Percentiles rank a stretch among this genome's conserved stretches.
These are phyloP conservation scores for Sporothrix euskadiensis DNA, from an alignment of 2,329 filamentous ascomycete species.

Conservation along the genomic window DNA sequence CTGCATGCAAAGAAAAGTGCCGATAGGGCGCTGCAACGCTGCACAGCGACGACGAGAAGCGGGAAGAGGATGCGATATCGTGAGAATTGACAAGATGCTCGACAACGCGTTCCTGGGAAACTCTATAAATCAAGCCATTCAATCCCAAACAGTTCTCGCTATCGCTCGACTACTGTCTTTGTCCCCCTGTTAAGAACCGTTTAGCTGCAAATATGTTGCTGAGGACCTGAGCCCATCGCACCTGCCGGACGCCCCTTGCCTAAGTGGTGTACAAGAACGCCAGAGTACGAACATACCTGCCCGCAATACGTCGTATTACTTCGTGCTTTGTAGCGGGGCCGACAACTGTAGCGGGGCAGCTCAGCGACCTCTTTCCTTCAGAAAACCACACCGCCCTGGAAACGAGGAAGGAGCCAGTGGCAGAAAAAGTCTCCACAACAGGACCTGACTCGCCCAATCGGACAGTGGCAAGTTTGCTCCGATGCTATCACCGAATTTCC, in stretches of 20 bases:
- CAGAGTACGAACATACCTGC: not conserved
- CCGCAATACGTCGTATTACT: too few species aligned
- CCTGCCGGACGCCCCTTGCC: constrained; percentile 7
- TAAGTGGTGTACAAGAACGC: not conserved
- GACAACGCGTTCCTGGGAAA: not conserved
- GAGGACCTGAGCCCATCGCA: not conserved
- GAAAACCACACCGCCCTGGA: not conserved
- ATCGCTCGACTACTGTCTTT: not conserved
- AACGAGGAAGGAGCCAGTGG: not conserved
- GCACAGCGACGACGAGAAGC: constrained; percentile 1
- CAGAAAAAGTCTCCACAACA: constrained; percentile 3
- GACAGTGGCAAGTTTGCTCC: constrained; percentile 24
- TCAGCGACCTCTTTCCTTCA: not conserved
- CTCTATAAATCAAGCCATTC: not conserved
- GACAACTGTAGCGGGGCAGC: constrained; percentile 1
- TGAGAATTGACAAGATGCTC: not conserved
- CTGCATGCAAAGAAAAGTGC: constrained; percentile 8
- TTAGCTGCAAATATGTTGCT: not conserved
- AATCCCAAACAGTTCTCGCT: not conserved
- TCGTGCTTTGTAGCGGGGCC: not conserved
- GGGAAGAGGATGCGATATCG: not conserved
- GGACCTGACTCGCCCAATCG: constrained; percentile 27
- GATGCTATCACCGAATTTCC: constrained; percentile 32
- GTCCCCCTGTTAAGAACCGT: not conserved
- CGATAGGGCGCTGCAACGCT: constrained; percentile 8